phyloP scores from a whole-genome alignment of 371 early-diverging fungal species.

The Mortierella sp. region DNA sequence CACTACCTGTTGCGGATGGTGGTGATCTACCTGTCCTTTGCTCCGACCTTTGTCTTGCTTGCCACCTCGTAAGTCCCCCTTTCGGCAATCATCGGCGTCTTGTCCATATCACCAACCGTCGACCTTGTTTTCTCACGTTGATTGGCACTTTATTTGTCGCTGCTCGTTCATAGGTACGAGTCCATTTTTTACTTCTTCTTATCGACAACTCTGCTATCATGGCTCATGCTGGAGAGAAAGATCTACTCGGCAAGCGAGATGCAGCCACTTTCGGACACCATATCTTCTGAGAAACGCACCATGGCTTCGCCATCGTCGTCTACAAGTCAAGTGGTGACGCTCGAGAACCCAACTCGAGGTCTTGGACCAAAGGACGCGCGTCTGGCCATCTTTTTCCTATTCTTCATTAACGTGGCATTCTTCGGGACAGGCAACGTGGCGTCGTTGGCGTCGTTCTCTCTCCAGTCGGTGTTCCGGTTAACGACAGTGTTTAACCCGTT shows the following conservation, averaged over 20 bases:
- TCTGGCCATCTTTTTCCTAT: constrained; percentile 79
- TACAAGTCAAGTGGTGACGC: not conserved
- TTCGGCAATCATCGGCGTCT: no score
- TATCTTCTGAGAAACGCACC: constrained; percentile 27
- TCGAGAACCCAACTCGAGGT: constrained; percentile 41
- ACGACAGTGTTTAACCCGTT: constrained; percentile 92
- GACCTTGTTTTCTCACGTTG: not conserved
- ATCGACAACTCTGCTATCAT: constrained; percentile 76
- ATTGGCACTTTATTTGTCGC: not conserved
- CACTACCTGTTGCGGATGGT: constrained; percentile 83
- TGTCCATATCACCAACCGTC: no score
- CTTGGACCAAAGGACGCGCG: constrained; percentile 72
- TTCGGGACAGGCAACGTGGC: constrained; percentile 98
- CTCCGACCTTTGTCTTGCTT: constrained; percentile 87
- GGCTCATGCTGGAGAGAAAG: constrained; percentile 83
- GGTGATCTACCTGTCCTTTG: constrained; percentile 86
- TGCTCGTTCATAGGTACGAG: constrained; percentile 68
- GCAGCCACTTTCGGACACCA: constrained; percentile 37
- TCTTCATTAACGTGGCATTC: constrained; percentile 92
- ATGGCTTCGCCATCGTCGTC: constrained; percentile 13
- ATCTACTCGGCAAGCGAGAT: constrained; percentile 56
- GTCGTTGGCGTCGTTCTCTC: constrained; percentile 84
- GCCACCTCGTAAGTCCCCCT: constrained; percentile 73
- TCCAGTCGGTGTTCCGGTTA: constrained; percentile 91
- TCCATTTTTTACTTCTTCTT: constrained; percentile 88